These are phyloP conservation scores for Hygrophorus russula DNA, from an alignment of 768 basidiomycete species.

Conservation along the genomic window DNA sequence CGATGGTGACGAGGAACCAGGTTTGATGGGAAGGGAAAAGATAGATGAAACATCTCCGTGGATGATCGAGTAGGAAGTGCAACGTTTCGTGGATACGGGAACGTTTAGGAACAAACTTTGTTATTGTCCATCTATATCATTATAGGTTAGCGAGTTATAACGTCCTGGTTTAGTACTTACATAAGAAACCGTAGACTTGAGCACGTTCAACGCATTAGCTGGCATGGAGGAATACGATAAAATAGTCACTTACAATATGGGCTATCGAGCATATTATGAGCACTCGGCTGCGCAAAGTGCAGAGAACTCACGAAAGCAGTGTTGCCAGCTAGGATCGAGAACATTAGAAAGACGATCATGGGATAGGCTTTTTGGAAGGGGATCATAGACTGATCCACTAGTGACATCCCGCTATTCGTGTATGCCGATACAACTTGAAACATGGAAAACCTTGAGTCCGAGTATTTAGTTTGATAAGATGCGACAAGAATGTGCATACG, in stretches of 20 bases:
- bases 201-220: background rate
- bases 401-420: slow-evolving; percentile 80
- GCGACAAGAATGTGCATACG: slow-evolving; percentile 6
- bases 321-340: slow-evolving; percentile 85
- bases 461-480: background rate
- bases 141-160: slow-evolving; percentile 4
- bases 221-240: background rate
- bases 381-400: slow-evolving; percentile 84
- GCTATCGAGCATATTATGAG: slow-evolving; percentile 30
- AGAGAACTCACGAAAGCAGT: slow-evolving; percentile 73
- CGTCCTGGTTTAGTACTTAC: slow-evolving; percentile 29
- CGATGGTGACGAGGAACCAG: slow-evolving; percentile 72
- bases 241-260: slow-evolving; percentile 63
- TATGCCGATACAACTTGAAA: slow-evolving; percentile 85
- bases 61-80: slow-evolving; percentile 90
- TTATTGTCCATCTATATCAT: slow-evolving; percentile 54
- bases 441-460: slow-evolving; percentile 53
- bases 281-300: background rate
- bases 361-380: slow-evolving; percentile 83
- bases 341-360: slow-evolving; percentile 60
- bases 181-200: slow-evolving; percentile 70
- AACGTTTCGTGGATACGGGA: slow-evolving; percentile 71
- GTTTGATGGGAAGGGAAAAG: slow-evolving; percentile 91
- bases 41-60: slow-evolving; percentile 83
- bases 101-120: slow-evolving; percentile 43